phyloP scores from a whole-genome alignment of 2,329 filamentous ascomycete genomes.

The Chrysoporthe puriensis region DNA sequence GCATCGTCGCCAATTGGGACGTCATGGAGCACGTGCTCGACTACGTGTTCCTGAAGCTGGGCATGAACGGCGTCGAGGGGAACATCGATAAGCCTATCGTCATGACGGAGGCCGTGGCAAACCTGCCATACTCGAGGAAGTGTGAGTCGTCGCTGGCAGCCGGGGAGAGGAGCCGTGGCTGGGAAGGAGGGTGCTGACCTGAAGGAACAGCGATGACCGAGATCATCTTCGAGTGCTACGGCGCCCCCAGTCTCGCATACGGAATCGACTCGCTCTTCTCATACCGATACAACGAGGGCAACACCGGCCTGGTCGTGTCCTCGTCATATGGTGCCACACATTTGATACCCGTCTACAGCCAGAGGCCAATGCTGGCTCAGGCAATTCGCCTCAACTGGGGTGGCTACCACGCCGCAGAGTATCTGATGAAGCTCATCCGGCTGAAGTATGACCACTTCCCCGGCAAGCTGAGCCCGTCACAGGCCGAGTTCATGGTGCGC shows the following conservation, averaged over 20 bases:
- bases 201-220: constrained; percentile 82
- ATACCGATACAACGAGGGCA: constrained; percentile 88
- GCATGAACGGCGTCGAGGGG: constrained; percentile 75
- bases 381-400: constrained; percentile 95
- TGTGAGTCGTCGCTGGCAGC: constrained; percentile 58
- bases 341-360: constrained; percentile 88
- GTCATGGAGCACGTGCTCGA: constrained; percentile 94
- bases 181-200: constrained; percentile 21
- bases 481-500: constrained; percentile 84
- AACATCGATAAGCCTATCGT: constrained; percentile 84
- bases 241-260: constrained; percentile 85
- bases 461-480: constrained; percentile 81
- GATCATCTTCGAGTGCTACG: constrained; percentile 95
- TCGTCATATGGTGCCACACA: constrained; percentile 95
- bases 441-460: constrained; percentile 92
- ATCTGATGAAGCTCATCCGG: constrained; percentile 83
- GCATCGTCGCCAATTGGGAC: constrained; percentile 96
- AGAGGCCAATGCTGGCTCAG: constrained; percentile 81
- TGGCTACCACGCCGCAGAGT: constrained; percentile 86
- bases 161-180: no score
- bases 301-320: constrained; percentile 84
- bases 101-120: constrained; percentile 94
- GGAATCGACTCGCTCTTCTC: constrained; percentile 97
- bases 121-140: constrained; percentile 84
- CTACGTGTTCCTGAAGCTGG: constrained; percentile 92